Percentiles rank a stretch among this genome's conserved stretches.
phyloP scores from a whole-genome alignment of 768 basidiomycete species.

The Tubosaeta brunneosetosa region DNA sequence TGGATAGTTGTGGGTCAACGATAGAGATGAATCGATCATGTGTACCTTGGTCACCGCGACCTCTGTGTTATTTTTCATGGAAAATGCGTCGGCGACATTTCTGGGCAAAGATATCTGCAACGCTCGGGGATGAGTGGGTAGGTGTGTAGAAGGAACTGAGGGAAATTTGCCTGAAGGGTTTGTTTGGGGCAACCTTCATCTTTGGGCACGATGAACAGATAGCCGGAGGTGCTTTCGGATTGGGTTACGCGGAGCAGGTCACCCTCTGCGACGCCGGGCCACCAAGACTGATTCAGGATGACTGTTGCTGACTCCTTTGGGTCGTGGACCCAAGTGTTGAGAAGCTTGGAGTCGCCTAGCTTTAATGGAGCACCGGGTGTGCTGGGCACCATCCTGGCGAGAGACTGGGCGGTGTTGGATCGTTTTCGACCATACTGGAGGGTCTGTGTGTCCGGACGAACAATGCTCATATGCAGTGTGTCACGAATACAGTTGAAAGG shows the following conservation, averaged over 20 bases:
- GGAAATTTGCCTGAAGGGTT: constrained; percentile 53
- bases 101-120: constrained; percentile 70
- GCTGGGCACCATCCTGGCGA: constrained; percentile 43
- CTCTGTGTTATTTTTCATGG: constrained; percentile 65
- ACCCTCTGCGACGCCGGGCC: constrained; percentile 76
- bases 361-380: constrained; percentile 39
- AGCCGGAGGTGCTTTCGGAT: constrained; percentile 37
- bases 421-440: constrained; percentile 54
- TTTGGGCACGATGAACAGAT: constrained; percentile 65
- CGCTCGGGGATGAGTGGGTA: neutral
- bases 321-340: constrained; percentile 76
- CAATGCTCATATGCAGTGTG: constrained; percentile 43
- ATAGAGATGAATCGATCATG: neutral
- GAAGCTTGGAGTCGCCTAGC: constrained; percentile 55
- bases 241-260: constrained; percentile 61
- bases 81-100: constrained; percentile 66
- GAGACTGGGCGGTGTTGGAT: constrained; percentile 72
- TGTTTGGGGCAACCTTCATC: constrained; percentile 59
- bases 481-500: neutral
- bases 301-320: constrained; percentile 54
- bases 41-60: constrained; percentile 67
- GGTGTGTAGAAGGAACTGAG: neutral
- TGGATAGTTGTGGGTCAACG: constrained; percentile 27
- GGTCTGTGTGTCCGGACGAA: constrained; percentile 59
- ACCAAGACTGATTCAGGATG: constrained; percentile 66